Percentiles rank a stretch among this genome's conserved stretches.
Evolutionary conservation across 139 green algal species (phyloP).

Genomic region (Coccomyxa sp.): DNA sequence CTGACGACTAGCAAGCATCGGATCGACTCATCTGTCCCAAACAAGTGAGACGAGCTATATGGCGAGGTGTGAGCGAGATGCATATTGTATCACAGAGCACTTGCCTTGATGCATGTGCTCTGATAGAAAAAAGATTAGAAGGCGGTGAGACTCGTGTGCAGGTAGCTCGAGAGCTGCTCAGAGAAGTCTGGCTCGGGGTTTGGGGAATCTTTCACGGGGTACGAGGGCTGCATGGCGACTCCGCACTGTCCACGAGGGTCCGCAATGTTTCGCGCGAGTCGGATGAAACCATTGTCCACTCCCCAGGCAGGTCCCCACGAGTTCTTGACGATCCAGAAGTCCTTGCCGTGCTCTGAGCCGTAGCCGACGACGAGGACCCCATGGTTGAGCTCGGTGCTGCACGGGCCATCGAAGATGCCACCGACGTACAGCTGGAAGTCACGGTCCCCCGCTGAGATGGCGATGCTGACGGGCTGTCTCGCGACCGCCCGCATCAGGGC

Average conservation of each 20-base stretch:
- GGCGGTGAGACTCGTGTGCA: not conserved
- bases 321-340: not conserved
- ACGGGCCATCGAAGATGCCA: slow-evolving; percentile 43
- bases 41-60: not conserved
- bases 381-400: slow-evolving; percentile 79
- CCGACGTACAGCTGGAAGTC: slow-evolving; percentile 84
- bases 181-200: slow-evolving; percentile 3
- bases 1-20: not conserved
- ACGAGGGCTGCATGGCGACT: slow-evolving; percentile 46
- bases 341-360: slow-evolving; percentile 31
- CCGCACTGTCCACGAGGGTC: slow-evolving; percentile 46
- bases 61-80: not conserved
- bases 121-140: not conserved
- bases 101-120: not conserved
- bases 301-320: not conserved
- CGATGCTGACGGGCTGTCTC: slow-evolving; percentile 77
- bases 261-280: slow-evolving; percentile 31
- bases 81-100: not conserved
- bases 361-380: slow-evolving; percentile 80
- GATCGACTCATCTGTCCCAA: not conserved
- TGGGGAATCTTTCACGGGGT: slow-evolving; percentile 50
- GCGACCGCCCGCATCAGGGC: slow-evolving; percentile 55
- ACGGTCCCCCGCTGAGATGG: slow-evolving; percentile 66
- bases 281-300: slow-evolving; percentile 60
- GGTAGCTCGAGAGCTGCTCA: not conserved